Evolutionary conservation across 345 rosid genomes (phyloP), one percentile per base, ranked within the genome.

Genomic region (Brassica juncea): DNA sequence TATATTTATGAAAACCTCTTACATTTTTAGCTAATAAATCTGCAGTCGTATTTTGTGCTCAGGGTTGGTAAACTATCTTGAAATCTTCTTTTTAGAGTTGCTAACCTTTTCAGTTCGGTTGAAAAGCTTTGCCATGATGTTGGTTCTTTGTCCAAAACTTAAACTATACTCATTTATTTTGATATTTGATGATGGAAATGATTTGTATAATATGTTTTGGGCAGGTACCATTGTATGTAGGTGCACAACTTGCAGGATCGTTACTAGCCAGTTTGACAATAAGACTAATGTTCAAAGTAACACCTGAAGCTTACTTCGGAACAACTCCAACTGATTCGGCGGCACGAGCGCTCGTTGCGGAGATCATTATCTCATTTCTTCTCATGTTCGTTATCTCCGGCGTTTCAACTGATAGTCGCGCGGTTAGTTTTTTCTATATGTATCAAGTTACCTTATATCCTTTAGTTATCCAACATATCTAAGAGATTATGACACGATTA

Each of bases 371-470:
- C 80, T 77, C 94, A 19, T 89, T 87, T 49, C 85, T 88, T 16
- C 84, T 91, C 57, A 87, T 91, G 94, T 91, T 91, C 8, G 94
- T 89, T 44, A 84, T 90, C 44, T 89, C 85, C 0, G 90, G 91
- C 1, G 87, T 73, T 37, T 23, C 85, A n/a, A 86, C 91, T 0
- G 97, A 66, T 66, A 66, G 52, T 9, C 69, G 69, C 2, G 69
- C 69, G 52, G 69, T 66, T 66, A 34, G 69, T 35, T 4, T 65
- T 34, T 64, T 8, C 5, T 34, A 15, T 52, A 63, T 63, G 10
- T 5, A 30, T 14, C 9, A 52, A 52, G 27, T 14, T 62, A 14
- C 9, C 35, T 4, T 60, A 12, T 55, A 57, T 57, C 61, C 5
- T 57, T 57, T 19, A 57, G 61, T 21, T 19, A 57, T 19, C 27